Conservation (phyloP, 2,329 filamentous ascomycete species). For the Neocatenulostroma microsporum region DNA sequence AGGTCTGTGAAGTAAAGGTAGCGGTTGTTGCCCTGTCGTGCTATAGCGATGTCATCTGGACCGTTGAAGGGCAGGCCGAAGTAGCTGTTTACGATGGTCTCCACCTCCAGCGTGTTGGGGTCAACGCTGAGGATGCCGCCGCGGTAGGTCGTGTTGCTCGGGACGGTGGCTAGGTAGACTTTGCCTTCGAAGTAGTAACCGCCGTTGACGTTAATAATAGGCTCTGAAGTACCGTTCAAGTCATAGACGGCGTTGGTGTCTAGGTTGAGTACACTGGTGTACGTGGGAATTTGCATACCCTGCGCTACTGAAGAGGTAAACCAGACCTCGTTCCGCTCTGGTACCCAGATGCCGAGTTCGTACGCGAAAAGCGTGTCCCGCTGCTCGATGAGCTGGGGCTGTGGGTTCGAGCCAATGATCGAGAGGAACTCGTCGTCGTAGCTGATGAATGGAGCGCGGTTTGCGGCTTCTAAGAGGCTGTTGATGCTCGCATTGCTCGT, state of each 20-base stretch:
- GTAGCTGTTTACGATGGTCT: neutral
- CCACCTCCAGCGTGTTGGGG: neutral
- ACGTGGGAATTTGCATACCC: neutral
- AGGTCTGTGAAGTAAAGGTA: constrained; percentile 1
- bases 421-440: constrained; percentile 12
- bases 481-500: constrained; percentile 7
- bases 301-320: neutral
- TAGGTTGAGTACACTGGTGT: neutral
- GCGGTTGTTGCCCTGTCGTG: neutral
- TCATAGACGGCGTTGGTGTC: neutral
- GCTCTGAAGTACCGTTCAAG: neutral
- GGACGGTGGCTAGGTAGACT: neutral
- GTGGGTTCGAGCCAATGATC: constrained; percentile 8
- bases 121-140: constrained; percentile 1
- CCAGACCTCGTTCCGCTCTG: constrained; percentile 3
- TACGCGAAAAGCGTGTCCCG: constrained; percentile 6
- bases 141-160: constrained; percentile 6
- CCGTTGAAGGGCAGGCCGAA: constrained; percentile 2
- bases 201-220: neutral
- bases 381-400: constrained; percentile 7
- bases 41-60: neutral
- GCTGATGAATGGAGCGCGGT: constrained; percentile 8
- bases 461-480: constrained; percentile 5
- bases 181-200: neutral
- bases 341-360: constrained; percentile 13